phyloP scores from a whole-genome alignment of 108 stramenopile species.

The Cyclotella baltica region DNA sequence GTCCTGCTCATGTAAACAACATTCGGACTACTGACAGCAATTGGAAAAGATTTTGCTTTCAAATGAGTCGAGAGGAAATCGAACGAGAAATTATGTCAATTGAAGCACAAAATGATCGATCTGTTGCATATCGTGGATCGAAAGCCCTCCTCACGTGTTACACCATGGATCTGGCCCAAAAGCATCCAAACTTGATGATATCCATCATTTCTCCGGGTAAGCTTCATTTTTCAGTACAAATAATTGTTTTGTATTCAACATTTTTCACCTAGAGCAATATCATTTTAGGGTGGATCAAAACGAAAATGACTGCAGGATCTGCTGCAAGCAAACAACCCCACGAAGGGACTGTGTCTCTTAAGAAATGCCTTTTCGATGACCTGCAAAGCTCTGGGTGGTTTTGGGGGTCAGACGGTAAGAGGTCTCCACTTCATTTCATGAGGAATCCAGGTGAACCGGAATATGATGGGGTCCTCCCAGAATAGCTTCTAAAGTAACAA shows the following conservation, averaged over 20 bases:
- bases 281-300: conserved; percentile 74
- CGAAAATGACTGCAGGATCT: conserved; percentile 58
- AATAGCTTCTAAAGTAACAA: no score
- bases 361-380: conserved; percentile 51
- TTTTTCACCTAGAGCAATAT: neutral
- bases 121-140: conserved; percentile 52
- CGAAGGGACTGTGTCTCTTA: conserved; percentile 56
- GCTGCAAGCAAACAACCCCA: conserved; percentile 63
- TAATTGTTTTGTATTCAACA: neutral
- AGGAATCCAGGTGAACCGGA: conserved; percentile 79
- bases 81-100: conserved; percentile 34
- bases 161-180: conserved; percentile 54
- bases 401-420: conserved; percentile 69
- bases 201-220: conserved; percentile 58
- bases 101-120: conserved; percentile 22
- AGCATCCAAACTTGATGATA: conserved; percentile 57
- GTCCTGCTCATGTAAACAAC: conserved; percentile 50
- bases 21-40: conserved; percentile 1
- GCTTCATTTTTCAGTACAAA: neutral
- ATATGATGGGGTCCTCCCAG: conserved; percentile 54
- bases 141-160: conserved; percentile 71
- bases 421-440: conserved; percentile 65
- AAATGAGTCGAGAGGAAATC: conserved; percentile 52
- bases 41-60: conserved; percentile 33
- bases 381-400: conserved; percentile 59